Base-by-base conservation (phyloP, 768 basidiomycete genomes). In the Tubosaeta brunneosetosa region DNA sequence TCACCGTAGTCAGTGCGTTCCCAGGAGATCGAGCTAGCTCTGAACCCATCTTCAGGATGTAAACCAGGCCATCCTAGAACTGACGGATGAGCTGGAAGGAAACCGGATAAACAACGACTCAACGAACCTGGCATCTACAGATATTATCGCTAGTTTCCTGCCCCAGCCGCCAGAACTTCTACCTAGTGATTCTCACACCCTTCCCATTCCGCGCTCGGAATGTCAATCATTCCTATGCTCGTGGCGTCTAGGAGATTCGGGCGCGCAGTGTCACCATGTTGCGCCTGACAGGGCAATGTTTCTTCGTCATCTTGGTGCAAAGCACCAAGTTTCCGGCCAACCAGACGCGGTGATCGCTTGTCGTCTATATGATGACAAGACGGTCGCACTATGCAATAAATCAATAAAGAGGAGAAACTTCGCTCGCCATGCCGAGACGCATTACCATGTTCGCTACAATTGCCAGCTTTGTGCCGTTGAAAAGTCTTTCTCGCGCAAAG, bases 401-500 rank as follows among this genome's bases (percentile, higher is more conserved):
- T 0, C 5, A 9, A 47, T 44, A 40, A 63, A 54, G 8, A 32
- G 66, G 26, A 49, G 46, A 26, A 56, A 31, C 17, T 36, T 62
- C 11, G 19, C 63, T 19, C 44, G 64, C 2, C 66, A 65, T 14
- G 46, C 47, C 0, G 58, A 60, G 10, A 57, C 27, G 0, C 64
- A 67, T 29, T 60, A 60, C 14, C 47, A 31, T 1, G 3, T 48
- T 12, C 64, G 58, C 25, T 47, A 46, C 36, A 7, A 25, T 3
- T 65, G 66, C 38, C 42, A 19, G 6, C 2, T 47, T 14, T 65
- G 66, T 44, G 26, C 16, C 1, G 2, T 6, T 16, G 51, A 19
- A 1, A 63, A 43, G 19, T 36, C 52, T 9, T 65, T 66, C 47
- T 65, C 63, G 8, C 66, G 63, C 6, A n/a, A 36, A 37, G 64